Evolutionary conservation across 495 filamentous ascomycete species (phyloP), one percentile per base, ranked within the genome.

Genomic region (Saxophila tyrrhenica): DNA sequence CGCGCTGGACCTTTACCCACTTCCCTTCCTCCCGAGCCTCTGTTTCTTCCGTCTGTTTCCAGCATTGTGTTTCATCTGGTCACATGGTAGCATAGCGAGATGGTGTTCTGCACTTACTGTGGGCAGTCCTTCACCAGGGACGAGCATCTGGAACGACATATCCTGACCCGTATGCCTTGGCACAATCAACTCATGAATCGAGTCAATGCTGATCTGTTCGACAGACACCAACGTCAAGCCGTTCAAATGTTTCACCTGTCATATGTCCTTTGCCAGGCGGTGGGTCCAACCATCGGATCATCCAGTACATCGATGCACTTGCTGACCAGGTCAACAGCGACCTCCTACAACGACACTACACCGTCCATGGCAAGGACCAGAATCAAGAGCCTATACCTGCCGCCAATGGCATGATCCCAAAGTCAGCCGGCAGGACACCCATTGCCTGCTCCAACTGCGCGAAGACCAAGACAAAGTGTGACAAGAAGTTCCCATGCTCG

Each of bases 181-280:
- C 48, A 20, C 9, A 23, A 48, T 52, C 41, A 44, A n/a, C 13
- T 24, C 46, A 38, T 42, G 58, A 32, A 48, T 29, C 21, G 29
- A 23, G 1, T 49, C 47, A 50, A 54, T 57, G 55, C 57, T 51
- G 15, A 29, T 35, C 13, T 13, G 41, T 43, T n/a, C 23, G 39
- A 1, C 64, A 83, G 80, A 84, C 63, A 84, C 80, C 48, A 78
- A 81, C 59, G 75, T 82, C 29, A 84, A 83, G 62, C 81, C 81
- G 1, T 75, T 80, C 62, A 72, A 73, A 59, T 84, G 81, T 58
- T 69, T 67, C 52, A 70, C 69, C 13, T 84, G 81, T 45, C 74
- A 78, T 54, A 72, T 84, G 52, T 76, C 73, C n/a, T 84, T 82
- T 65, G 70, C 77, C 57, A 66, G 80, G 65, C 74, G 76, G 80